Base-by-base conservation (phyloP, 768 basidiomycete genomes). In the Tephrocybe sp. region DNA sequence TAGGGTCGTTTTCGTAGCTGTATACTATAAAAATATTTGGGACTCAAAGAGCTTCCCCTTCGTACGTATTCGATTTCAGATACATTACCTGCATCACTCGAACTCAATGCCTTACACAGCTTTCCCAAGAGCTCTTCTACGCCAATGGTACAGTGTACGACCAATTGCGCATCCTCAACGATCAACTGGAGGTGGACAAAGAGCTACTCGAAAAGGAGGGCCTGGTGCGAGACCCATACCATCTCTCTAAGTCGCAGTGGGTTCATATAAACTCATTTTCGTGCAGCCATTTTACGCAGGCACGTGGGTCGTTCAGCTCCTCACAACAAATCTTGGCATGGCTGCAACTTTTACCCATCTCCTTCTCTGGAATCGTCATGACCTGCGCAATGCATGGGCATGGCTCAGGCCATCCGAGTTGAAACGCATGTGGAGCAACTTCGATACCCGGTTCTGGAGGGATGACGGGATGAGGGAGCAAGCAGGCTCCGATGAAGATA, bases 21-120 rank as follows among this genome's bases (percentile, higher is more conserved):
- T 83, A 7, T 84, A 79, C 60, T 83, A 81, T 58, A 72, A 70
- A 21, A 77, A 83, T 52, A 73, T 73, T 6, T 83, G 80, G 80
- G 66, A 77, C 47, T 76, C 75, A 38, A 68, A 64, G 58, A 58
- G 38, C 44, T 64, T 65, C 45, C 60, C 63, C 6, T 68, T 67
- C 59, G 65, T 67, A 49, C 43, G 63, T 55, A 24, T 28, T 9
- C 36, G 2, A 15, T 24, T 8, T n/a, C n/a, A n/a, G n/a, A 42
- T 23, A 44, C 4, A 11, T 20, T 5, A 28, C 3, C 39, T 3
- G 6, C 14, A 4, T 32, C 40, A 5, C 3, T 14, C 7, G 38
- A 20, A 3, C 8, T 53, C 68, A 63, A 18, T 62, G 41, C 1
- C 68, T 69, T 56, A 68, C 66, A 1, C 67, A 83, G 73, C 66